Conservation (phyloP, 768 basidiomycete genomes). For the Lepiota brunneoincarnata region DNA sequence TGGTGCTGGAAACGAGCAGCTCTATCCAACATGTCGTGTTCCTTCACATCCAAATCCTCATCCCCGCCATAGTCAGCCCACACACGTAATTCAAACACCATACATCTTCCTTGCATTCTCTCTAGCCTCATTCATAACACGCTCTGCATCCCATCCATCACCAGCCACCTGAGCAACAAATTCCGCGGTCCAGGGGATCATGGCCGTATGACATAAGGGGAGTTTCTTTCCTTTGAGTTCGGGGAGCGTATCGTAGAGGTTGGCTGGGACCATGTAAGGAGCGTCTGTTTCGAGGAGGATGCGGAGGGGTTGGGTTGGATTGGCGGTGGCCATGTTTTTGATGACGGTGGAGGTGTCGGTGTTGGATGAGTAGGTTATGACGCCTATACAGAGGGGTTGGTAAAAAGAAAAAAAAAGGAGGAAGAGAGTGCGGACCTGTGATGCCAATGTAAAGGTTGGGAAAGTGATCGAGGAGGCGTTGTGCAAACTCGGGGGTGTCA, state of each 20-base stretch:
- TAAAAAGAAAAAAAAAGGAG: neutral
- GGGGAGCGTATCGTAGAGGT: slow-evolving; percentile 59
- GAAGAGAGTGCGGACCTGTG: slow-evolving; percentile 45
- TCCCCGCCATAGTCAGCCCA: neutral
- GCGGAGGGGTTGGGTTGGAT: slow-evolving; percentile 27
- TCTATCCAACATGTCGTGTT: no score
- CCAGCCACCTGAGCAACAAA: slow-evolving; percentile 56
- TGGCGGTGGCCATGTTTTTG: slow-evolving; percentile 41
- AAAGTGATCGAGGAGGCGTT: slow-evolving; percentile 69
- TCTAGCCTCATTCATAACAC: slow-evolving; percentile 58
- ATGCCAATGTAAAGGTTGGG: slow-evolving; percentile 83
- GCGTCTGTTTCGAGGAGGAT: slow-evolving; percentile 84
- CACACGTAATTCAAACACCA: slow-evolving; percentile 32
- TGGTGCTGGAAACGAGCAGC: no score
- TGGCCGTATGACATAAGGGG: slow-evolving; percentile 72
- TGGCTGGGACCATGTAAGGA: slow-evolving; percentile 83
- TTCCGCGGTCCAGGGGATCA: slow-evolving; percentile 85
- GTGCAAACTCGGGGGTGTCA: slow-evolving; percentile 73
- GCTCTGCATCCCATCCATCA: slow-evolving; percentile 48
- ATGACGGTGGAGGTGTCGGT: slow-evolving; percentile 66
- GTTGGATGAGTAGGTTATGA: slow-evolving; percentile 79
- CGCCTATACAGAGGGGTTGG: slow-evolving; percentile 44
- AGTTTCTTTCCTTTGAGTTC: slow-evolving; percentile 55
- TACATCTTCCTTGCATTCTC: slow-evolving; percentile 67
- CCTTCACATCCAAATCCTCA: no score